Evolutionary conservation across 225 moss, liverwort and hornwort species (phyloP), one percentile per base, ranked within the genome.

Genomic region (Antitrichia curtipendula): DNA sequence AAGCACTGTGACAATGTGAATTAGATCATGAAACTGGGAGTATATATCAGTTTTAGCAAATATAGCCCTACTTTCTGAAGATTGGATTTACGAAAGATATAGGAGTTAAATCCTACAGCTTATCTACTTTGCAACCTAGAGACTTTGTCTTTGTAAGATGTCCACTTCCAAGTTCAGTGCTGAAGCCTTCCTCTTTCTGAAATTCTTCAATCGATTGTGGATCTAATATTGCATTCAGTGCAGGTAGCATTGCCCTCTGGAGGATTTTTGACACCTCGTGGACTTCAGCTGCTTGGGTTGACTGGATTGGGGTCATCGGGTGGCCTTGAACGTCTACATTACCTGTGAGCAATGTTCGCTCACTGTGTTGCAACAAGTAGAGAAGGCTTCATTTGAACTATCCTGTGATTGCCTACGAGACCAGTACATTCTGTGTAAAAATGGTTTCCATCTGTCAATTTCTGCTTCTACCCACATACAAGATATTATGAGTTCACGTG

Each of bases 251-350:
- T 98, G 79, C 97, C 97, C 25, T 93, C 94, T 53, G 96, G 96
- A 81, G 92, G 97, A 61, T 88, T 94, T 54, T 88, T 98, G 86
- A 95, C 96, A 63, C 95, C 96, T 87, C 93, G 84, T n/a, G 91
- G 91, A 34, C 91, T 98, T 82, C 97, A 98, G 88, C 83, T 98
- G 85, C 91, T 98, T 57, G 97, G 97, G 68, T 64, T 96, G 62
- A 82, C 92, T 54, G 96, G 97, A 9, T 91, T 98, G 90, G 97
- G 97, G 54, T 92, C 91, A 79, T 81, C 91, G 82, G 97, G 97
- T 90, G 97, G 97, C 66, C 93, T 98, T 90, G 97, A 98, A 92
- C 90, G 93, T 54, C 87, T 96, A 83, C 97, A 98, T 91, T 98
- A 93, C 87, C 84, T 98, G 96, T 97, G 74, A 97, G 97, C 85